These are phyloP conservation scores for Candida ficus DNA, from an alignment of 805 yeast genomes.

Conservation along the genomic window DNA sequence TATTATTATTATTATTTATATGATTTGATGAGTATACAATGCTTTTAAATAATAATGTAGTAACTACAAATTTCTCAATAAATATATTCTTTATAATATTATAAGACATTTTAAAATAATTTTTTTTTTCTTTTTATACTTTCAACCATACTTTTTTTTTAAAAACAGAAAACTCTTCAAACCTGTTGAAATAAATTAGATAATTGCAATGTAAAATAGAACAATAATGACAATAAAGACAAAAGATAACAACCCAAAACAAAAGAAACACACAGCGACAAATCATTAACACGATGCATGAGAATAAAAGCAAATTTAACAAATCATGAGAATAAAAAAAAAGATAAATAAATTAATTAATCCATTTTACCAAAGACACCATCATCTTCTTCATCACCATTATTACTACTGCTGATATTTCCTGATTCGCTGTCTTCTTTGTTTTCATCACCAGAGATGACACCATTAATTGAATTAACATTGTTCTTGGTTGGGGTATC, in stretches of 20 bases:
- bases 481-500: slow-evolving; percentile 23
- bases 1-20: background rate
- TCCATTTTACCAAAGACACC: slow-evolving; percentile 37
- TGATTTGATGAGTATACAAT: background rate
- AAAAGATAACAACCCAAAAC: too few relatives aligned
- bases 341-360: slow-evolving; percentile 4
- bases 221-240: too few relatives aligned
- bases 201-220: background rate
- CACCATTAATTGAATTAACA: slow-evolving; percentile 2
- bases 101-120: too few relatives aligned
- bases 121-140: too few relatives aligned
- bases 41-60: too few relatives aligned
- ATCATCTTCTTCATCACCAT: slow-evolving; percentile 22
- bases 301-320: too few relatives aligned
- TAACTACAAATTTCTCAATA: background rate
- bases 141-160: too few relatives aligned
- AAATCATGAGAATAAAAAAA: background rate
- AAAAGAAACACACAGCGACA: background rate
- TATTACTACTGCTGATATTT: background rate
- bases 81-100: background rate
- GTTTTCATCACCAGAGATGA: slow-evolving; percentile 4
- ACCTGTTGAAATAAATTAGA: slow-evolving; percentile 2
- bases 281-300: too few relatives aligned
- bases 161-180: slow-evolving; percentile 1
- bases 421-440: slow-evolving; percentile 7